Base-by-base conservation (phyloP, 345 rosid genomes). In the Mercurialis annua region DNA sequence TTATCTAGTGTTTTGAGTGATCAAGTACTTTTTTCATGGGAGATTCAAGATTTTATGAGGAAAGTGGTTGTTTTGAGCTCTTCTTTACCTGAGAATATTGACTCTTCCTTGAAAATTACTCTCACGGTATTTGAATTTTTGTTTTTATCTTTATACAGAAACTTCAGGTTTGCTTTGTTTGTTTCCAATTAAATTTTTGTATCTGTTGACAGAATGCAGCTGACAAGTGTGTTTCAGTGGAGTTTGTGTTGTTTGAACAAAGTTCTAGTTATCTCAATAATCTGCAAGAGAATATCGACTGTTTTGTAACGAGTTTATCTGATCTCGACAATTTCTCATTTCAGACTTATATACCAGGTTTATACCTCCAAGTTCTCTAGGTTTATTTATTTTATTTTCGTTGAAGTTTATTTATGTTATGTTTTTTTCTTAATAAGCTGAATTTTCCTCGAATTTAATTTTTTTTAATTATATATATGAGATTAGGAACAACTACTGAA, bases 271-370 rank as follows among this genome's bases (percentile, higher is more conserved):
- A 86, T 69, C 82, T 86, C 64, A 69, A 71, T 43, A 72, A 85
- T 64, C 58, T 79, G 60, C 85, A 79, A 64, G 87, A 83, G 68
- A 83, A 72, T 63, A 70, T 74, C 24, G 88, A 71, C 71, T 77
- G 69, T 40, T 88, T 92, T 40, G 29, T 65, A 23, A 70, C 78
- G 67, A 83, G 83, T 38, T 69, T 90, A n/a, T 90, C 96, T 29
- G 90, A 92, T 80, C 88, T 92, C 54, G 96, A 90, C 55, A 92
- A 92, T 76, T 92, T 91, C 85, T 86, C 90, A 0, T 78, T 86
- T 61, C 85, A 73, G 43, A 78, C 77, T 64, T 82, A 66, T 84
- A 81, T 83, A 69, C 88, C 87, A 79, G 92, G 98, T 87, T 76
- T 58, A 55, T 53, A 24, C 36, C 44, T 67, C 29, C 30, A 20